These are phyloP conservation scores for Saturnispora diversa DNA, from an alignment of 805 yeast species.

Conservation along the genomic window DNA sequence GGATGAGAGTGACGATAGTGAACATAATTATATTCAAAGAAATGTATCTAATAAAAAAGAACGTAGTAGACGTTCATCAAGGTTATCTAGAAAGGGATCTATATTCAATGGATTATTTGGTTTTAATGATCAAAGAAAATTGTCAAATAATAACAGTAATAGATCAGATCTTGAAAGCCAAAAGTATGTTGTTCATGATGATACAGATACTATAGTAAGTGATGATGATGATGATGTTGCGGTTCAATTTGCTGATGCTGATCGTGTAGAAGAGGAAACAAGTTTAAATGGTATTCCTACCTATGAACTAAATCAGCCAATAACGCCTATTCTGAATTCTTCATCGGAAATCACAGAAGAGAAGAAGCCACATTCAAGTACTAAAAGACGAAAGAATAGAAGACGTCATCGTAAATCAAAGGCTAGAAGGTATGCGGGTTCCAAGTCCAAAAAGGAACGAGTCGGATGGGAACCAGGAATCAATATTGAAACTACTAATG, in stretches of 20 bases:
- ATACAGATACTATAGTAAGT: neutral
- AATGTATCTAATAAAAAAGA: too few relatives aligned
- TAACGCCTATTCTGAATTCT: neutral
- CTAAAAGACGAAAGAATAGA: constrained; percentile 4
- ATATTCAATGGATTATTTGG: constrained; percentile 1
- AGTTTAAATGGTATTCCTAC: too few relatives aligned
- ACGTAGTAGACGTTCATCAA: constrained; percentile 1
- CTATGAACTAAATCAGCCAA: neutral
- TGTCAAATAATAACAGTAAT: neutral
- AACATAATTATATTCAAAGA: too few relatives aligned
- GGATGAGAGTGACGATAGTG: neutral
- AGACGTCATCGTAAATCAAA: constrained; percentile 6
- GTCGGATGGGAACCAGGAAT: constrained; percentile 58
- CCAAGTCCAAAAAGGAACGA: constrained; percentile 33
- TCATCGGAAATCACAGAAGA: neutral
- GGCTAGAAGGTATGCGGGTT: constrained; percentile 29
- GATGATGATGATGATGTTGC: neutral
- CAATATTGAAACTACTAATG: constrained; percentile 42
- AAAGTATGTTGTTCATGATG: neutral
- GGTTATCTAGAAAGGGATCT: neutral
- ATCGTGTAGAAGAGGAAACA: neutral
- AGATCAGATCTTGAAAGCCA: constrained; percentile 2
- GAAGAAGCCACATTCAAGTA: neutral
- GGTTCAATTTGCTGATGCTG: neutral
- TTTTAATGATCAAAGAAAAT: neutral